Evolutionary conservation across 306 rosid genomes (phyloP), one percentile per base, ranked within the genome.

Genomic region (Medicago truncatula): DNA sequence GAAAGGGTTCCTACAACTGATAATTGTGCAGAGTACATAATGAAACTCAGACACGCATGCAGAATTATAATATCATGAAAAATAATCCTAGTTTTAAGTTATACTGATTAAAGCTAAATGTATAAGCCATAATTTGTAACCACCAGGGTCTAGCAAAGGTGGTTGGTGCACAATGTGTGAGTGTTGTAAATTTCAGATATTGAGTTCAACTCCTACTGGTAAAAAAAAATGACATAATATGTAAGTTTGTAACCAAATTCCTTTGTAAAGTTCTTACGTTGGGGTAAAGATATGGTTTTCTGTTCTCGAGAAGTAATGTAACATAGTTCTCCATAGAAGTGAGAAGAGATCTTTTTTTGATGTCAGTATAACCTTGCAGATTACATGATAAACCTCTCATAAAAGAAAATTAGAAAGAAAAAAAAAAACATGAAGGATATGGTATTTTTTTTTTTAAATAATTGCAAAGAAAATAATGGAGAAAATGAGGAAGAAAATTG

Each of bases 311-410:
- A 46, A 86, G 85, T 66, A 92, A 73, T 7, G 97, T 90, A 40
- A 92, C 96, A 25, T 89, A 75, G 75, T 90, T 81, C 84, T 95
- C 96, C 93, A 87, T 85, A 34, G 96, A 92, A 52, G 88, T 78
- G 67, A 95, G 92, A 81, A 90, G 89, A 31, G 97, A 95, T 81
- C 98, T 95, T 79, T 80, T 88, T 89, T 95, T 90, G 79, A 95
- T 84, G 71, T 90, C 97, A 0, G 95, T 86, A 80, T 86, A 95
- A 73, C 96, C 97, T 97, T 94, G 85, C 67, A 85, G 39, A 76
- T 71, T 70, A 65, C 13, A 71, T 60, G 28, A 75, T 15, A 57
- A 71, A 47, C 57, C 74, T 41, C 40, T 71, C n/a, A n/a, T n/a
- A n/a, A n/a, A 60, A 61, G 38, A 40, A 44, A 18, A 18, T 54